A percentile compares a stretch with the other conserved stretches of the same genome.
These are phyloP conservation scores for Plasmodium falciparum DNA, from an alignment of 169 alveolate genomes.

Conservation along the genomic window DNA sequence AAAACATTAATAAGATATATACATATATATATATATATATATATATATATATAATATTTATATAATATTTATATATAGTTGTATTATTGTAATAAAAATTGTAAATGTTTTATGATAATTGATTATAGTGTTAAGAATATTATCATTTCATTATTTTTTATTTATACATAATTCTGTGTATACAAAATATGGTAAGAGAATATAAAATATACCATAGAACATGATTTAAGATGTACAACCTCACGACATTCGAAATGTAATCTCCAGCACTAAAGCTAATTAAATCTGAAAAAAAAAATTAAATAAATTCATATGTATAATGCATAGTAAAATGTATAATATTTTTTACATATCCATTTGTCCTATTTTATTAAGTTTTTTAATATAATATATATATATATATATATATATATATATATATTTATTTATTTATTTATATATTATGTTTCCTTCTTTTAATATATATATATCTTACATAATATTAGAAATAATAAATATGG, in stretches of 20 bases:
- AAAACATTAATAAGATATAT: too few species aligned
- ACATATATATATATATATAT: too few species aligned
- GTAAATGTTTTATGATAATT: too few species aligned
- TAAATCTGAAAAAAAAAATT: slow-evolving; percentile 23
- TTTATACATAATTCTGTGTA: slow-evolving; percentile 8
- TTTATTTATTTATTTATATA: neutral
- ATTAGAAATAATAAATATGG: slow-evolving; percentile 48
- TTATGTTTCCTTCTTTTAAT: neutral
- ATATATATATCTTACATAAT: slow-evolving; percentile 25
- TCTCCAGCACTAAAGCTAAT: slow-evolving; percentile 30
- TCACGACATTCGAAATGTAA: slow-evolving; percentile 46
- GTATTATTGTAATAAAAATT: too few species aligned
- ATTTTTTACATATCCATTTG: too few species aligned
- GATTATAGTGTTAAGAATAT: too few species aligned
- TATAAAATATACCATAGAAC: slow-evolving; percentile 41
- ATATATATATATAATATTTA: too few species aligned
- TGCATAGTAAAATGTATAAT: slow-evolving; percentile 5
- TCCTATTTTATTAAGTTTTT: too few species aligned
- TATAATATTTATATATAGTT: too few species aligned
- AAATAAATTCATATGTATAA: neutral
- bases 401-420: neutral
- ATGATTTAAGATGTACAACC: slow-evolving; percentile 38
- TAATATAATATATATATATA: too few species aligned
- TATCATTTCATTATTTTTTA: too few species aligned
- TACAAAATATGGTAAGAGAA: slow-evolving; percentile 33